Evolutionary conservation across 2,329 filamentous ascomycete species (phyloP).

Genomic region (Grosmannia penicillata): DNA sequence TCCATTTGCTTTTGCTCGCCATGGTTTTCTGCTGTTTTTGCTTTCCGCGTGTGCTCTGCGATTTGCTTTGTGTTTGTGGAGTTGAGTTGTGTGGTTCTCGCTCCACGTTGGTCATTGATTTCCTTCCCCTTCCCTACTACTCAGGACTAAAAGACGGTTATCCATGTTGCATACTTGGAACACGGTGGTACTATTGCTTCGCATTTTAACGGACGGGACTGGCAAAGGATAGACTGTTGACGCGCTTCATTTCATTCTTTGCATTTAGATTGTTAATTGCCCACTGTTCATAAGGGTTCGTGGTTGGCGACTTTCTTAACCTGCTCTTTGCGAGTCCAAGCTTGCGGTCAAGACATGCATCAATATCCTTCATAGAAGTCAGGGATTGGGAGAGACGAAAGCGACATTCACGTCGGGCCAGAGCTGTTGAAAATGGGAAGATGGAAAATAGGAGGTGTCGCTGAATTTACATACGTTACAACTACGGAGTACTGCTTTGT

Average conservation of each 20-base stretch:
- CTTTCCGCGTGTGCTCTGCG: not conserved
- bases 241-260: not conserved
- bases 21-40: slow-evolving; percentile 4
- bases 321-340: not conserved
- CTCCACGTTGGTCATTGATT: not conserved
- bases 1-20: slow-evolving; percentile 5
- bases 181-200: slow-evolving; percentile 19
- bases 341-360: not conserved
- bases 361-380: too few relatives aligned
- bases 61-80: slow-evolving; percentile 1
- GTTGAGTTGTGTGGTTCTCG: not conserved
- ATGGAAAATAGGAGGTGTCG: too few relatives aligned
- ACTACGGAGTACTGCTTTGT: too few relatives aligned
- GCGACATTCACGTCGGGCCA: too few relatives aligned
- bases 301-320: not conserved
- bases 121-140: not conserved
- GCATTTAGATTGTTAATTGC: not conserved
- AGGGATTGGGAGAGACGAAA: too few relatives aligned
- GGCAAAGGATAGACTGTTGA: slow-evolving; percentile 19
- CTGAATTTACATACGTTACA: too few relatives aligned
- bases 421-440: too few relatives aligned
- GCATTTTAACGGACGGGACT: slow-evolving; percentile 19
- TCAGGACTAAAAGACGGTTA: slow-evolving; percentile 15
- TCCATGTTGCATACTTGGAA: slow-evolving; percentile 21
- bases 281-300: not conserved